Evolutionary conservation across 164 flowering plant genomes (phyloP), one percentile per base, ranked within the genome.

Genomic region (Houttuynia cordata): DNA sequence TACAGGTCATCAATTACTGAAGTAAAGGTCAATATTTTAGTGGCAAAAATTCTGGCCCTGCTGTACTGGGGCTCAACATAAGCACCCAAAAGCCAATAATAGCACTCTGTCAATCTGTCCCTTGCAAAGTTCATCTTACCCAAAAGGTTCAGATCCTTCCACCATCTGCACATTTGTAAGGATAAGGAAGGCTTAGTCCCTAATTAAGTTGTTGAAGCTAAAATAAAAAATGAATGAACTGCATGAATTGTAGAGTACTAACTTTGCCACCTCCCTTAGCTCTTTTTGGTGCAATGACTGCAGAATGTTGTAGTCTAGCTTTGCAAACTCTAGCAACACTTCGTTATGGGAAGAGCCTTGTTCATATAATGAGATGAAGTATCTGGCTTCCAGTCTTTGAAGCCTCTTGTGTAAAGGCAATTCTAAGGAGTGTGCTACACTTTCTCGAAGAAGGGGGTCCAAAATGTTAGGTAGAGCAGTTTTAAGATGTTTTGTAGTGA

Each of bases 291-390:
- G 51, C n/a, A 24, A 10, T 51, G 58, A 20, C 23, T 62, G 65
- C n/a, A 45, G 21, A 23, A 57, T 52, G 57, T 64, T 68, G 67
- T 69, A 73, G 45, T 66, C 68, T 39, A 69, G 60, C 58, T 70
- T 70, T 3, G 72, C 73, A 53, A 71, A 59, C 45, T 57, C 57
- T 17, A 59, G 49, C 10, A 71, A 24, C 5, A 15, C 4, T 10
- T 57, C 9, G 17, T 19, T 34, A 6, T 19, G 15, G 41, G 61
- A 14, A 62, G 51, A 22, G n/a, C 42, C 41, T 40, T 19, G 10
- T 25, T 51, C 24, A 14, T 51, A 61, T 18, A 50, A 51, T 24
- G 34, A 51, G 19, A 66, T 70, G 52, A 60, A 66, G n/a, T 51
- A 18, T 56, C 61, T 66, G n/a, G 63, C 64, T 37, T 69, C 70